Base-by-base conservation (phyloP, 176 grass and related monocot species). In the Cenchrus purpureus region DNA sequence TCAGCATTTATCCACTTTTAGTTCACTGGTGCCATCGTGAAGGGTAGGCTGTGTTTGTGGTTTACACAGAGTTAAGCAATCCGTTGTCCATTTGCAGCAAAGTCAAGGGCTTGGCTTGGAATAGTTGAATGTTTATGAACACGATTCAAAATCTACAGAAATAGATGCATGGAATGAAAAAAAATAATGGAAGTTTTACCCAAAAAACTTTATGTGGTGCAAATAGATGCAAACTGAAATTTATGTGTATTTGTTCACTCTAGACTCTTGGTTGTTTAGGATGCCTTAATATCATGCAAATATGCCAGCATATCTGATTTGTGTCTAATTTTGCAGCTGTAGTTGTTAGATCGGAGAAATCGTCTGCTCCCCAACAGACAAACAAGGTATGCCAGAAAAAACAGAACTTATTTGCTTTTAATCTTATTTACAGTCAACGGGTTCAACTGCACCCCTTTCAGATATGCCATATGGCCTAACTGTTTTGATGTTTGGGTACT, bases 341-440 rank as follows among this genome's bases (percentile, higher is more conserved):
- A 67, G 79, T 73, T 48, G 70, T 25, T 76, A 43, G 82, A 71
- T 72, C 70, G 31, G 87, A 57, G 52, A 68, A 65, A 53, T 51
- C 82, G 78, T 90, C 82, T 73, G 71, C 72, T 54, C 85, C 76
- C 15, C 16, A 72, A 52, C 83, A 78, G 71, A 65, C 79, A 84
- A 89, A 76, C 4, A 90, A 87, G 89, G 91, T 93, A 54, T 71
- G 62, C 52, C 6, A 1, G 45, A 34, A 53, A 71, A 55, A 40
- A 40, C 2, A 40, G 22, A 59, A 70, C 46, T 61, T 2, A 77
- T 70, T 44, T 83, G 53, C 2, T 45, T 53, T 69, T 65, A 68
- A 65, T 50, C 46, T 67, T 70, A 73, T 64, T 71, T 81, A 20
- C 20, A 81, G 29, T 81, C 57, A 5, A 72, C 31, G 25, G 34